Conservation (phyloP, 306 rosid species). For the Sindora glabra region DNA sequence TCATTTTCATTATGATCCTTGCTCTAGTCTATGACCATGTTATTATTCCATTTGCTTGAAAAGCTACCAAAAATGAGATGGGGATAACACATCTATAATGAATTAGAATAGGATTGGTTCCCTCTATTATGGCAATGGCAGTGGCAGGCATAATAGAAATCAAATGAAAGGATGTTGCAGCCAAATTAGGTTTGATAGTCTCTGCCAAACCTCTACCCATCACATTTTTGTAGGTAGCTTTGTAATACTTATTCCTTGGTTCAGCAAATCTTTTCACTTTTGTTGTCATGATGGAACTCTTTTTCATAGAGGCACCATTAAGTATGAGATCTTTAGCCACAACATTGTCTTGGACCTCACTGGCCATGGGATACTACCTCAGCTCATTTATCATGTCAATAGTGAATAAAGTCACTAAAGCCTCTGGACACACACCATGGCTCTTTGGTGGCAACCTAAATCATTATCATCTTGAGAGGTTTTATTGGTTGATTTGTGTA, state of each 20-base stretch:
- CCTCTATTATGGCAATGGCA: constrained; percentile 69
- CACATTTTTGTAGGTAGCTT: constrained; percentile 63
- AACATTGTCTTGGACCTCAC: constrained; percentile 67
- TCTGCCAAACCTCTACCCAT: constrained; percentile 48
- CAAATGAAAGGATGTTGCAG: constrained; percentile 53
- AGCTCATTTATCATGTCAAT: constrained; percentile 59
- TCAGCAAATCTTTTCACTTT: constrained; percentile 74
- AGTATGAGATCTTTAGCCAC: constrained; percentile 77
- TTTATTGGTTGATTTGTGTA: constrained; percentile 70
- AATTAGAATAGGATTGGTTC: constrained; percentile 58
- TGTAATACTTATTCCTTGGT: constrained; percentile 66
- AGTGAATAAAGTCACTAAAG: constrained; percentile 36
- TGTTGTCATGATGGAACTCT: constrained; percentile 82
- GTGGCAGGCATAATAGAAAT: constrained; percentile 75
- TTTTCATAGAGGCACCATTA: constrained; percentile 74
- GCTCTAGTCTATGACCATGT: constrained; percentile 58
- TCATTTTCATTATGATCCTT: constrained; percentile 60
- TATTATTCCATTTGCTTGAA: constrained; percentile 51
- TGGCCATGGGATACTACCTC: constrained; percentile 68
- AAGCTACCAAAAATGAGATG: constrained; percentile 42
- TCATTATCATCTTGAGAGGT: constrained; percentile 63
- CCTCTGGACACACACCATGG: constrained; percentile 47
- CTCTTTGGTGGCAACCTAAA: constrained; percentile 54
- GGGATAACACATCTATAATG: constrained; percentile 62
- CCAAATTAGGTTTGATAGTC: constrained; percentile 17